Evolutionary conservation across 2,329 filamentous ascomycete genomes (phyloP), one percentile per base, ranked within the genome.

Genomic region (Talaromyces sp.): DNA sequence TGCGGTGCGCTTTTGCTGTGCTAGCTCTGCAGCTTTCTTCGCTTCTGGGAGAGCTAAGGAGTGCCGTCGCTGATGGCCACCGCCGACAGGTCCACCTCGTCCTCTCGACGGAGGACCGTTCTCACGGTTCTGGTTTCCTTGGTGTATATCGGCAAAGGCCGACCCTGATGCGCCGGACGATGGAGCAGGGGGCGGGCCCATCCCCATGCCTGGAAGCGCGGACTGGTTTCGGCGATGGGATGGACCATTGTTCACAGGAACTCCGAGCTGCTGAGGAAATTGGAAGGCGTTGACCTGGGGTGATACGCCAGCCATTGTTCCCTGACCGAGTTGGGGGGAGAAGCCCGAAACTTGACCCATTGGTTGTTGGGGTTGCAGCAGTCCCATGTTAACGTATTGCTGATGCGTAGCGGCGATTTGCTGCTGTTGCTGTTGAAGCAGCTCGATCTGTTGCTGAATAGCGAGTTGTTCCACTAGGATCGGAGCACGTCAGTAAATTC

Each of bases 161-260:
- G 88, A 96, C 61, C 91, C 92, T 63, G 93, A 90, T 59, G 93
- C 87, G 67, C 88, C 88, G 39, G 93, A 92, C 25, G 95, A 96
- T 18, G 95, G 96, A 66, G 95, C 95, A 63, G 95, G 93, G 18
- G 92, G 92, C 64, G 93, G 90, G 25, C 91, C 92, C 86, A 96
- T 90, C 66, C 88, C 87, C 84, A 97, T 92, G 71, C 92, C 95
- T 58, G 95, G 93, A 69, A 98, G 84, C 74, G 93, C 93, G 75
- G 95, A 98, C 80, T 97, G 93, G 83, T 98, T 98, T 81, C 95
- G 92, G 77, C 95, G 92, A 84, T 99, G 95, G 77, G 92, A 88
- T 67, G 90, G 88, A 76, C 95, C 92, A 66, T 85, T 88, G 86
- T 93, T 87, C 62, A 86, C 84, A 39, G 91, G 83, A 67, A 87